These are phyloP conservation scores for Mucor saturninus DNA, from an alignment of 371 early-diverging fungal genomes.

Conservation along the genomic window DNA sequence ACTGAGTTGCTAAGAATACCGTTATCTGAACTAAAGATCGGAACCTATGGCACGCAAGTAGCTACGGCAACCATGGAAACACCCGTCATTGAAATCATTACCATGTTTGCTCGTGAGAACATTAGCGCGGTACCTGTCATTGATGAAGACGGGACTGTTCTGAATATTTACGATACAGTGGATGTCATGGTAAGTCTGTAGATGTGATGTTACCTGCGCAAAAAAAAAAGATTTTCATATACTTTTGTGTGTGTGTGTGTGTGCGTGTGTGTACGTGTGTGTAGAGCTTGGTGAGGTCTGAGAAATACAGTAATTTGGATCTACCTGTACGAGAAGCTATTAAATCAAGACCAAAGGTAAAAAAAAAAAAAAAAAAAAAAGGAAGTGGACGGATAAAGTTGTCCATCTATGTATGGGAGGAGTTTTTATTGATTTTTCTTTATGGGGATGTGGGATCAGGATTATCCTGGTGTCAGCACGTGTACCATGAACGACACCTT, in stretches of 20 bases:
- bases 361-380: not conserved
- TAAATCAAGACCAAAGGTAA: slow-evolving; percentile 67
- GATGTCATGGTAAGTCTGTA: slow-evolving; percentile 76
- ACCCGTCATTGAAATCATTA: slow-evolving; percentile 80
- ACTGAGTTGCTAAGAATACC: slow-evolving; percentile 61
- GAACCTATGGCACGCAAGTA: slow-evolving; percentile 70
- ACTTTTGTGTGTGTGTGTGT: too few species aligned
- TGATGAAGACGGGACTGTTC: slow-evolving; percentile 75
- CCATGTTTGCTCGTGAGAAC: slow-evolving; percentile 74
- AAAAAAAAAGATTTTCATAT: too few species aligned
- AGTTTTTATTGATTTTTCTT: not conserved
- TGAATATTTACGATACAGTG: slow-evolving; percentile 89
- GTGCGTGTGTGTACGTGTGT: not conserved
- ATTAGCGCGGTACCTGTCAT: slow-evolving; percentile 89
- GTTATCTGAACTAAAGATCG: slow-evolving; percentile 73
- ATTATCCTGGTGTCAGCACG: slow-evolving; percentile 87
- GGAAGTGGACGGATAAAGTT: too few species aligned
- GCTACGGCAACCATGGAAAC: slow-evolving; percentile 71
- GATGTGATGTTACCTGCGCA: too few species aligned
- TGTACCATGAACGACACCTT: slow-evolving; percentile 82
- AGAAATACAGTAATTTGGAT: slow-evolving; percentile 59
- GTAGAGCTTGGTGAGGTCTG: slow-evolving; percentile 35
- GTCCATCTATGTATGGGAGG: too few species aligned
- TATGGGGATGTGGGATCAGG: slow-evolving; percentile 28
- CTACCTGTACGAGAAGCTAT: slow-evolving; percentile 82